These are phyloP conservation scores for Amaranthus tricolor DNA, from an alignment of 179 eudicot species.

Conservation along the genomic window DNA sequence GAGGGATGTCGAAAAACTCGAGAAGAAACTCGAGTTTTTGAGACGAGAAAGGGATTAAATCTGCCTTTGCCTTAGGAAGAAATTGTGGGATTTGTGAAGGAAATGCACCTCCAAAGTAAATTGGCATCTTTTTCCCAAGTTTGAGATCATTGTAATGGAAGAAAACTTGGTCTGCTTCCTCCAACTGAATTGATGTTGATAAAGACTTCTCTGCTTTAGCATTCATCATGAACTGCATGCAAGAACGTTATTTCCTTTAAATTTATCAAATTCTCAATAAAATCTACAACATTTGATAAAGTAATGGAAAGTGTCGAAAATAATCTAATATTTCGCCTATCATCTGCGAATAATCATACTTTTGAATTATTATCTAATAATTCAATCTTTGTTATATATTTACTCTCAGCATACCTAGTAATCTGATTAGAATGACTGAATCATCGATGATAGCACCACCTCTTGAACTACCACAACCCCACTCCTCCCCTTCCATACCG, in stretches of 20 bases:
- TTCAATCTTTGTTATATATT: too few species aligned
- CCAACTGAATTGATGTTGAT: background rate
- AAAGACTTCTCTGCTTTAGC: background rate
- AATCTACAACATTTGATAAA: too few species aligned
- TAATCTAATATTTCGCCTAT: too few species aligned
- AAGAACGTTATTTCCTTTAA: background rate
- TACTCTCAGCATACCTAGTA: too few species aligned
- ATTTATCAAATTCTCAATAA: background rate
- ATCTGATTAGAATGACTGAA: too few species aligned
- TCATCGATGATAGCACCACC: too few species aligned
- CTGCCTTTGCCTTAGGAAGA: conserved; percentile 38
- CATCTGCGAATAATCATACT: too few species aligned
- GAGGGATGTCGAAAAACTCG: conserved; percentile 25
- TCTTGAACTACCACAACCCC: too few species aligned
- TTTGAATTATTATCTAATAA: too few species aligned
- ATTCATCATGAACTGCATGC: background rate
- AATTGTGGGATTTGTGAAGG: conserved; percentile 33
- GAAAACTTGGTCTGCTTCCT: background rate
- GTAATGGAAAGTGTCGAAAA: too few species aligned
- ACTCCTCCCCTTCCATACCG: too few species aligned
- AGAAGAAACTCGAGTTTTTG: conserved; percentile 35
- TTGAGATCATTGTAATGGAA: background rate
- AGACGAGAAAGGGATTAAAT: conserved; percentile 47
- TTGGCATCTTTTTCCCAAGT: conserved; percentile 27
- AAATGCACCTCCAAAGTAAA: conserved; percentile 37